Evolutionary conservation across 2,329 filamentous ascomycete genomes (phyloP).

Genomic region (Alternaria brassicicola): DNA sequence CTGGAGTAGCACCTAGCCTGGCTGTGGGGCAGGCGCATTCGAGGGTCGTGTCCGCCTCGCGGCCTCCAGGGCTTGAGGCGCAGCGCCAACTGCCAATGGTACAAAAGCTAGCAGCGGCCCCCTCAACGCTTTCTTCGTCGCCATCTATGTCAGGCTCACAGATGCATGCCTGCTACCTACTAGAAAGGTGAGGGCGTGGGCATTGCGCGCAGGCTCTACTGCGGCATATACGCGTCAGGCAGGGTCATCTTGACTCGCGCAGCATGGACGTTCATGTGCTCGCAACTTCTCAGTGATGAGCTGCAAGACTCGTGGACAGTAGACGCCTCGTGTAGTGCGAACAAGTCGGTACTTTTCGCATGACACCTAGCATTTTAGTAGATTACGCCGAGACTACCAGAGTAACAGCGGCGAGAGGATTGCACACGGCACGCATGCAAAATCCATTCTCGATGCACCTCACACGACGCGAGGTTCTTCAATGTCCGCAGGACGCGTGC

Average conservation of each 20-base stretch:
- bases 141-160: slow-evolving; percentile 16
- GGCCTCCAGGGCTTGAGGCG: slow-evolving; percentile 28
- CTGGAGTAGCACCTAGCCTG: slow-evolving; percentile 26
- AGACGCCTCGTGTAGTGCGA: not conserved
- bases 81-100: slow-evolving; percentile 22
- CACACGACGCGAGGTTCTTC: not conserved
- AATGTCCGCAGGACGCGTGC: not conserved
- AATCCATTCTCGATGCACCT: not conserved
- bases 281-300: not conserved
- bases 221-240: not conserved
- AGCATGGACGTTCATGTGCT: not conserved
- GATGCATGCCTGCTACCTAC: not conserved
- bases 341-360: not conserved
- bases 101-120: slow-evolving; percentile 6
- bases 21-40: slow-evolving; percentile 35
- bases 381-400: not conserved
- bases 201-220: not conserved
- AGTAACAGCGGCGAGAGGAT: not conserved
- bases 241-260: not conserved
- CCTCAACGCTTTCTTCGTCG: slow-evolving; percentile 5
- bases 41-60: slow-evolving; percentile 34
- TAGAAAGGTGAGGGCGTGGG: not conserved
- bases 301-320: not conserved
- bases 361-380: not conserved
- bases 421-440: not conserved